Base-by-base conservation (phyloP, 1,139 yeast genomes). In the Geotrichum macrosporum region DNA sequence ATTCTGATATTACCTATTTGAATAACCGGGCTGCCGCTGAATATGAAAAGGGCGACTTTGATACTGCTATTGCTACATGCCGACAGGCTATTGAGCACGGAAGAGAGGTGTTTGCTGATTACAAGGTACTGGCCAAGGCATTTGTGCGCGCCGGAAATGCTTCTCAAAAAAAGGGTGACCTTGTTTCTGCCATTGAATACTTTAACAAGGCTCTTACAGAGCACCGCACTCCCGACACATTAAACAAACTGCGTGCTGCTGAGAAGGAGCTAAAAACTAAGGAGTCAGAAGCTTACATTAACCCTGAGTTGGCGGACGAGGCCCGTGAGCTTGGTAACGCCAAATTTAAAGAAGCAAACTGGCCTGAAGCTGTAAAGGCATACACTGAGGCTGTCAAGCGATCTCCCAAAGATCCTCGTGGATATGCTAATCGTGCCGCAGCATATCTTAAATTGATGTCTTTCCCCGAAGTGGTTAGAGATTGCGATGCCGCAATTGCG, bases 11-110 rank as follows among this genome's bases (percentile, higher is more conserved):
- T 61, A 92, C 98, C 1, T 94, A 84, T 67, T 75, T 94, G 64
- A 94, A 92, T 73, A 94, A 94, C 74, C 80, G 94, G 62, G 94
- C 98, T 31, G 98, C 99, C 47, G 98, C 98, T 24, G 96, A 92
- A 68, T 92, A 70, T 61, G 99, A 94, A 70, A 88, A 89, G 68
- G 96, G 94, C 51, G 96, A 88, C 61, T 86, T 78, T 60, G 95
- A 87, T 50, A 70, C 81, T 13, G 89, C 96, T 33, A 84, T 92
- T 55, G 69, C 74, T 50, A 86, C 97, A 4, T 84, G 96, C 68
- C 71, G 78, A 57, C 70, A 72, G 50, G 97, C 98, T 15, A 76
- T 92, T 53, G 96, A 86, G 41, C 79, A 84, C 64, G 96, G 96
- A 55, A 80, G 96, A 70, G 94, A 84, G 56, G 64, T 77, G 65